phyloP scores from a whole-genome alignment of 2,329 filamentous ascomycete species.

The Calycina herbarum region DNA sequence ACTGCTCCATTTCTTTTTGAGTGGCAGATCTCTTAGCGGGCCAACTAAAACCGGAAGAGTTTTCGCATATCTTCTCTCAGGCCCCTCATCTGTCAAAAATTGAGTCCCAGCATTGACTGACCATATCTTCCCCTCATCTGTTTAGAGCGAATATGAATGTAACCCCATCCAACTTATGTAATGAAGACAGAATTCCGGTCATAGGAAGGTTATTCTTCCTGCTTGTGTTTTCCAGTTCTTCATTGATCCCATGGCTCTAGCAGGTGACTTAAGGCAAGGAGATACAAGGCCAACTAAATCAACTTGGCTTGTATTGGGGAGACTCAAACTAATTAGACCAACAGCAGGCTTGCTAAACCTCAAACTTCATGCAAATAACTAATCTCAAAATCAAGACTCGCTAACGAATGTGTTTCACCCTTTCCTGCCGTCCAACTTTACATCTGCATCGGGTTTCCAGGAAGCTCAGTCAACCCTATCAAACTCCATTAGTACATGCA shows the following conservation, averaged over 20 bases:
- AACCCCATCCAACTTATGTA: no score
- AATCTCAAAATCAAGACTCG: not conserved
- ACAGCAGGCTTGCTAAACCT: not conserved
- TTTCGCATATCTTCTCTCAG: no score
- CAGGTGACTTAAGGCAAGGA: not conserved
- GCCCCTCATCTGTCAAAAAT: no score
- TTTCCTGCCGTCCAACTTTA: not conserved
- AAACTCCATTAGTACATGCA: not conserved
- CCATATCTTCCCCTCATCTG: no score
- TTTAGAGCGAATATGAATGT: no score
- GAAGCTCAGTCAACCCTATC: constrained; percentile 1
- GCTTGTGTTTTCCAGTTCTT: no score
- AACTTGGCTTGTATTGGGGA: not conserved
- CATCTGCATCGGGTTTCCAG: not conserved
- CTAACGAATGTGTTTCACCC: not conserved
- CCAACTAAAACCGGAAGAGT: no score
- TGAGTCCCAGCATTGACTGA: no score
- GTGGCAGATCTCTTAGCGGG: no score
- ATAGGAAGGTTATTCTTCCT: no score
- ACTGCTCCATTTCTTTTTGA: no score
- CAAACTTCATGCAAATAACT: not conserved
- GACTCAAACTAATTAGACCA: not conserved
- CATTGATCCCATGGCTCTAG: not conserved
- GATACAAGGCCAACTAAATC: not conserved
- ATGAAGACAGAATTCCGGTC: no score